Percentiles rank a stretch among this genome's conserved stretches.
Conservation (phyloP, 805 yeast genomes). For the Zygosaccharomyces gambellarensis region DNA sequence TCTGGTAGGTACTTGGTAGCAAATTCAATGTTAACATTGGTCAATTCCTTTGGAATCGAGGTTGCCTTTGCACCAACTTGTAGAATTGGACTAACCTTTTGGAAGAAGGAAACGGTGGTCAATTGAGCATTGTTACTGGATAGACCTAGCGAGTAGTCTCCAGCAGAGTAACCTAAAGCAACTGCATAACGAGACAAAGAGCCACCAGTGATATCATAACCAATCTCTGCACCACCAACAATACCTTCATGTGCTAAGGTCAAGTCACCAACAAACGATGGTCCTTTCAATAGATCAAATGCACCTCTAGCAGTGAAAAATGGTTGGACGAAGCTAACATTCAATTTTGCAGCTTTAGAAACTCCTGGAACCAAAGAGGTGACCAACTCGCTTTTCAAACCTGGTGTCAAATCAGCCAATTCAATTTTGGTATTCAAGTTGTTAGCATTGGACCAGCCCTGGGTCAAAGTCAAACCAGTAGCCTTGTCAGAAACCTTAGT, state of each 20-base stretch:
- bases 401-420: constrained; percentile 88
- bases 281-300: constrained; percentile 93
- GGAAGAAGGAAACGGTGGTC: constrained; percentile 94
- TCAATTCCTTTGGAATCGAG: constrained; percentile 71
- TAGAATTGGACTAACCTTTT: constrained; percentile 82
- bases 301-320: constrained; percentile 90
- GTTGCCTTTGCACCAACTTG: constrained; percentile 99
- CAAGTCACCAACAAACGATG: constrained; percentile 90
- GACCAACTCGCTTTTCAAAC: constrained; percentile 87
- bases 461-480: constrained; percentile 87
- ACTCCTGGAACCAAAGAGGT: constrained; percentile 84
- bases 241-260: constrained; percentile 94
- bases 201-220: constrained; percentile 92
- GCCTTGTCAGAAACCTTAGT: constrained; percentile 90
- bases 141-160: constrained; percentile 65
- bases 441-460: constrained; percentile 97
- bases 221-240: constrained; percentile 95
- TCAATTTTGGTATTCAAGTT: constrained; percentile 89
- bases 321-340: constrained; percentile 87
- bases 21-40: constrained; percentile 87
- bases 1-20: constrained; percentile 94
- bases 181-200: constrained; percentile 90
- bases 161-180: constrained; percentile 88
- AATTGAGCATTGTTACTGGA: constrained; percentile 83
- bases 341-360: constrained; percentile 81